Base-by-base conservation (phyloP, 805 yeast genomes). In the Ogataea philodendri region DNA sequence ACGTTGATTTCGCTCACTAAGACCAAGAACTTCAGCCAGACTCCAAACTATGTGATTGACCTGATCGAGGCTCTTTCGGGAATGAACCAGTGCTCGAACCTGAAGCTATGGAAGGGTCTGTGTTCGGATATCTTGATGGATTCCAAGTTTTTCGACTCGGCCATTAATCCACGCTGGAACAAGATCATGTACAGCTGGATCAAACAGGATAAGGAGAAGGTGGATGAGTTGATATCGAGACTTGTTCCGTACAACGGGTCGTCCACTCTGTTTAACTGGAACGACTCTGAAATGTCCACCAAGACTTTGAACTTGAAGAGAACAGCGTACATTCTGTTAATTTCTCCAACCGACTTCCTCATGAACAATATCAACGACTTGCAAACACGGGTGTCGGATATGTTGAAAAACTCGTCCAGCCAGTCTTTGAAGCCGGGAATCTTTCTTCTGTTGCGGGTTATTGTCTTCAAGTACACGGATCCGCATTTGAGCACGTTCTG, bases 91-190 rank as follows among this genome's bases (percentile, higher is more conserved):
- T 58, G 53, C 30, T 52, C 47, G 53, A 68, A 39, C 49, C 60
- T 59, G 41, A 81, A 70, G 51, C 66, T 60, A 2, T 84, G 96
- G 94, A 82, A 74, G 49, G 54, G 69, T 3, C 42, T 78, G 15
- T 70, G 88, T 1, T 65, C 63, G 26, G 97, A 90, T 31, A 58
- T 76, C 0, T 69, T 85, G 37, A 67, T 72, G 52, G 95, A 84
- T 52, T 40, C 67, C 8, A 62, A 63, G 14, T 78, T 86, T 47
- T 79, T 87, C 50, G 32, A 52, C 50, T 2, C 50, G 65, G 21
- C 51, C 51, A 32, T 44, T 30, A 58, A 59, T 31, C 42, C 60
- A 3, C 44, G 59, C 11, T 84, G 95, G 90, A 63, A 65, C 37
- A 50, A 62, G 0, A 67, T 85, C 1, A 60, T 89, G 5, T 53